Conservation (phyloP, 2,329 filamentous ascomycete genomes). For the Hypoxylon sp. region DNA sequence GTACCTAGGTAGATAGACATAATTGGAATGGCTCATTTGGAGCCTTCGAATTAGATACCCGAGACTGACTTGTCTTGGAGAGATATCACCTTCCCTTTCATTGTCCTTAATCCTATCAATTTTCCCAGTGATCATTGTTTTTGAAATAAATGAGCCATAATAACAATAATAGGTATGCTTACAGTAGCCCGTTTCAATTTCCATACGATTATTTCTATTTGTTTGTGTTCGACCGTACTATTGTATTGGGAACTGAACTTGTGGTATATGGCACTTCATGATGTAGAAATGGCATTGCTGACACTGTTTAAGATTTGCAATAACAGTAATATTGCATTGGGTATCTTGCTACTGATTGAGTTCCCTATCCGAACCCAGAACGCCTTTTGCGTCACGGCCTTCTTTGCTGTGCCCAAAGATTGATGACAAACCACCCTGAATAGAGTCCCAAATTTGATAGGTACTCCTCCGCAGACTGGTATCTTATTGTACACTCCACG, state of each 20-base stretch:
- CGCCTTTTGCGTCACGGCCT: background rate
- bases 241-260: background rate
- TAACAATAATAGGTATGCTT: no score
- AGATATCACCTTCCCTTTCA: no score
- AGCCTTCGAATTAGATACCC: background rate
- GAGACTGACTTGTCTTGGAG: background rate
- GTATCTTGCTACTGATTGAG: slow-evolving; percentile 33
- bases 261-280: background rate
- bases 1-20: slow-evolving; percentile 6
- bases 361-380: slow-evolving; percentile 14
- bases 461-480: background rate
- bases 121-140: no score
- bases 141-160: no score
- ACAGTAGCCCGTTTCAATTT: no score
- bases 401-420: background rate
- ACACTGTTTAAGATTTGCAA: background rate
- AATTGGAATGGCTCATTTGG: background rate
- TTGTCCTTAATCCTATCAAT: no score
- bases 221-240: background rate
- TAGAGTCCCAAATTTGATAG: background rate
- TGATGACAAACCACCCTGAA: no score
- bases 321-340: slow-evolving; percentile 17
- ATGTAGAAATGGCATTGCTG: background rate
- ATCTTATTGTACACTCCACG: background rate
- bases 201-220: no score